These are phyloP conservation scores for Saturnispora dispora DNA, from an alignment of 805 yeast species.

Conservation along the genomic window DNA sequence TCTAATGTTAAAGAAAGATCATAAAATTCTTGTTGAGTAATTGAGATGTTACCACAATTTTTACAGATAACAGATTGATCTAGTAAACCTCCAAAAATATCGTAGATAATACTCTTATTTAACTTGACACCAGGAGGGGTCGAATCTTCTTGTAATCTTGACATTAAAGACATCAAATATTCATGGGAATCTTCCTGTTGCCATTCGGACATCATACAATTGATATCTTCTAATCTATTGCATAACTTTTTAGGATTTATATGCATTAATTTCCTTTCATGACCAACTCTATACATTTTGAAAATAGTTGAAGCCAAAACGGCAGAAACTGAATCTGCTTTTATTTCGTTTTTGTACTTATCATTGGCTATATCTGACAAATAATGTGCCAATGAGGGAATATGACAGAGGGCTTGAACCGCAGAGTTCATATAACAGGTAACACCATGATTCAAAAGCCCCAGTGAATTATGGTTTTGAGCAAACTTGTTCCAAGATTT, in stretches of 20 bases:
- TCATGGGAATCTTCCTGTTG: slow-evolving; percentile 98
- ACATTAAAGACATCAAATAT: slow-evolving; percentile 85
- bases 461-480: slow-evolving; percentile 48
- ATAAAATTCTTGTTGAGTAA: slow-evolving; percentile 87
- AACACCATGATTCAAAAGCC: slow-evolving; percentile 84
- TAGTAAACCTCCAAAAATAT: slow-evolving; percentile 86
- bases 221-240: slow-evolving; percentile 66
- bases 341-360: slow-evolving; percentile 38
- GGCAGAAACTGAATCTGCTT: slow-evolving; percentile 52
- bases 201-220: slow-evolving; percentile 96
- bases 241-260: slow-evolving; percentile 73
- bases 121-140: slow-evolving; percentile 86
- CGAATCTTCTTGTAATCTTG: slow-evolving; percentile 83
- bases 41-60: slow-evolving; percentile 71
- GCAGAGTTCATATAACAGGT: slow-evolving; percentile 97
- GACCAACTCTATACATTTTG: slow-evolving; percentile 59
- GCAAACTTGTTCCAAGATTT: slow-evolving; percentile 64
- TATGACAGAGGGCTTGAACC: slow-evolving; percentile 80
- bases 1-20: slow-evolving; percentile 80
- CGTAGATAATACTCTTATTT: slow-evolving; percentile 75
- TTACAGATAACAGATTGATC: slow-evolving; percentile 80
- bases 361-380: slow-evolving; percentile 54
- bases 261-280: slow-evolving; percentile 33
- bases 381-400: slow-evolving; percentile 86
- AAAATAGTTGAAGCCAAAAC: slow-evolving; percentile 59